phyloP scores from a whole-genome alignment of 805 yeast species.

The Yamadazyma philogaea region DNA sequence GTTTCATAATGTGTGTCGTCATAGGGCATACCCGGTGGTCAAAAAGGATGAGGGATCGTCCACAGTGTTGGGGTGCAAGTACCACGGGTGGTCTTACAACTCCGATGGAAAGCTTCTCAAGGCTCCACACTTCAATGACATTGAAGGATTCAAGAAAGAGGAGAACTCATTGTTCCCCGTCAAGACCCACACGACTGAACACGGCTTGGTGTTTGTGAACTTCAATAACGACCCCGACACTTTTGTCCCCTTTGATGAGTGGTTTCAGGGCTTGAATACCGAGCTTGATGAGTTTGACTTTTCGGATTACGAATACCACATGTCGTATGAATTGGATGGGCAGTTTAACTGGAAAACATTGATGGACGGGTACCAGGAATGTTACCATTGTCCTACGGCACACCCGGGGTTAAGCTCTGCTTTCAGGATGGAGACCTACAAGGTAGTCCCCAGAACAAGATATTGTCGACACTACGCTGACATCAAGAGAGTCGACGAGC shows the following conservation, averaged over 20 bases:
- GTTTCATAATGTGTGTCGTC: slow-evolving; percentile 64
- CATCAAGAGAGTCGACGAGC: slow-evolving; percentile 31
- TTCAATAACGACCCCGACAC: slow-evolving; percentile 43
- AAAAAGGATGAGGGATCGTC: slow-evolving; percentile 60
- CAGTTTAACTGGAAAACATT: slow-evolving; percentile 64
- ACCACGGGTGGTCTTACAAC: slow-evolving; percentile 66
- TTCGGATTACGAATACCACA: slow-evolving; percentile 58
- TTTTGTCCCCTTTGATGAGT: slow-evolving; percentile 48
- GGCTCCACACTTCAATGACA: slow-evolving; percentile 60
- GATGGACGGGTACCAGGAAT: slow-evolving; percentile 68
- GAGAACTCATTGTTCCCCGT: slow-evolving; percentile 56
- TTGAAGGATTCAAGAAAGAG: slow-evolving; percentile 54
- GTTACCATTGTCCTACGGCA: slow-evolving; percentile 67
- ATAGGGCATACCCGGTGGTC: slow-evolving; percentile 61
- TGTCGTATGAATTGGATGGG: slow-evolving; percentile 63
- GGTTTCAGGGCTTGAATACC: slow-evolving; percentile 48
- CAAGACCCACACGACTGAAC: slow-evolving; percentile 51
- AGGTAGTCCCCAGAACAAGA: slow-evolving; percentile 56
- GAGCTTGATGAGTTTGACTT: slow-evolving; percentile 60
- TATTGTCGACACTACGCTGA: slow-evolving; percentile 63
- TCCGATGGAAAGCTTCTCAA: slow-evolving; percentile 57
- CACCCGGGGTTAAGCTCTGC: slow-evolving; percentile 59
- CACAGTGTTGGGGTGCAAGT: slow-evolving; percentile 54
- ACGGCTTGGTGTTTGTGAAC: slow-evolving; percentile 56
- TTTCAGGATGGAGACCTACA: slow-evolving; percentile 62